phyloP scores from a whole-genome alignment of 352 stramenopile genomes.

The Globisporangium polare region DNA sequence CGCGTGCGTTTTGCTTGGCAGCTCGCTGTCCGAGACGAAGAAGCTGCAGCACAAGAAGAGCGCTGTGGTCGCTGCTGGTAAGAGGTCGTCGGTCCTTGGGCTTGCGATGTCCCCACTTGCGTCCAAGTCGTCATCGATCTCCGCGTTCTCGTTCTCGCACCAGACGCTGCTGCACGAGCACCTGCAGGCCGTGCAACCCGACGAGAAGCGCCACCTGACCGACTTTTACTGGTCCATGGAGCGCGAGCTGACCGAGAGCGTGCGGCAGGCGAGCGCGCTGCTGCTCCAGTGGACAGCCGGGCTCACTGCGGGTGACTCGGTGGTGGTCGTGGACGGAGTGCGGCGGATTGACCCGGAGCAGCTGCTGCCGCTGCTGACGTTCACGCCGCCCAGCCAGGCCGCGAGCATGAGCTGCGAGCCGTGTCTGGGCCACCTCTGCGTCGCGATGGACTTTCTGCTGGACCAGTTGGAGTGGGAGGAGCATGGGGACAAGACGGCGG shows the following conservation, averaged over 20 bases:
- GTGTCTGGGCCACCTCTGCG: constrained; percentile 48
- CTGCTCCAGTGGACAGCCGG: constrained; percentile 53
- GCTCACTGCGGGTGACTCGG: constrained; percentile 29
- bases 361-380: constrained; percentile 45
- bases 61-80: constrained; percentile 13
- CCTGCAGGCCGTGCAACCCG: constrained; percentile 28
- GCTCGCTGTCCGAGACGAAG: constrained; percentile 33
- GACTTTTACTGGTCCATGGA: constrained; percentile 49
- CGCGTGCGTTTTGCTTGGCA: constrained; percentile 52
- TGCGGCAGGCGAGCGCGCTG: constrained; percentile 36
- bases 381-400: constrained; percentile 41
- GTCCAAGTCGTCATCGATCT: constrained; percentile 18
- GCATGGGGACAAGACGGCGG: neutral
- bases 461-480: constrained; percentile 33
- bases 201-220: constrained; percentile 33
- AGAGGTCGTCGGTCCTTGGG: constrained; percentile 24
- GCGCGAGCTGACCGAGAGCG: constrained; percentile 37
- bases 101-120: constrained; percentile 30
- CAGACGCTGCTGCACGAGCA: constrained; percentile 64
- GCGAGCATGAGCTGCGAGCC: constrained; percentile 41
- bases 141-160: constrained; percentile 43
- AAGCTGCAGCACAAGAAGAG: constrained; percentile 22
- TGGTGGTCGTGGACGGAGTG: constrained; percentile 41
- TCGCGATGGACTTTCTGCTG: constrained; percentile 65
- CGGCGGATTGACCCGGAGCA: constrained; percentile 56